Evolutionary conservation across 495 filamentous ascomycete genomes (phyloP), one percentile per base, ranked within the genome.

Genomic region (Hypoxylon trugodes): DNA sequence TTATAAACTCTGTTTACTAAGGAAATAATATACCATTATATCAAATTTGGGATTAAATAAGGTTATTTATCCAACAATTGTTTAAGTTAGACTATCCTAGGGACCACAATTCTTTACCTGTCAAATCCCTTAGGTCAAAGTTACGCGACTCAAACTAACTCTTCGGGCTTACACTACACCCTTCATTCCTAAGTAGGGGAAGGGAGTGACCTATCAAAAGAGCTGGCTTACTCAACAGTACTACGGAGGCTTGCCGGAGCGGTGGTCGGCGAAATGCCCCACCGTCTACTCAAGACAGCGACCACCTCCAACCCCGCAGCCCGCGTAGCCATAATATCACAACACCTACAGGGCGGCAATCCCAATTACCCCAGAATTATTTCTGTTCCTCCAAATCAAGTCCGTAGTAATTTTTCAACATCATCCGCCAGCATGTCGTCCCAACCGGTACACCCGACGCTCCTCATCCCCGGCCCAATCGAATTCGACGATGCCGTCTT

Each of bases 401-500:
- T 38, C 16, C 76, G 78, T 68, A 70, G 33, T n/a, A n/a, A n/a
- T 45, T 54, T 74, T 63, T 71, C 71, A 10, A 59, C 65, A 45
- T 66, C 57, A 46, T 22, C 68, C 56, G 32, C 71, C 75, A 88
- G 79, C 33, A 93, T 95, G 91, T 93, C 91, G 43, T 80, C 77
- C 53, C 93, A 96, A 81, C 77, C 90, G 37, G 80, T 85, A 47
- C 93, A 97, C 74, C 85, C 91, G 55, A 85, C 92, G 32, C 77
- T 97, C 71, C 84, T 98, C 69, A 97, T 98, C 70, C 95, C 95
- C 19, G 95, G 95, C 22, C 95, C 95, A 72, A 95, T 98, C 73
- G 95, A 98, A 78, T 98, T 98, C 71, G 95, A 97, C 74, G 95
- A 98, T 91, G 93, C 87, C 37, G 95, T 98, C 46, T 86, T 98